Percentiles rank a stretch among this genome's conserved stretches.
phyloP scores from a whole-genome alignment of 2,329 filamentous ascomycete species.

The Gaeumannomyces sp. region DNA sequence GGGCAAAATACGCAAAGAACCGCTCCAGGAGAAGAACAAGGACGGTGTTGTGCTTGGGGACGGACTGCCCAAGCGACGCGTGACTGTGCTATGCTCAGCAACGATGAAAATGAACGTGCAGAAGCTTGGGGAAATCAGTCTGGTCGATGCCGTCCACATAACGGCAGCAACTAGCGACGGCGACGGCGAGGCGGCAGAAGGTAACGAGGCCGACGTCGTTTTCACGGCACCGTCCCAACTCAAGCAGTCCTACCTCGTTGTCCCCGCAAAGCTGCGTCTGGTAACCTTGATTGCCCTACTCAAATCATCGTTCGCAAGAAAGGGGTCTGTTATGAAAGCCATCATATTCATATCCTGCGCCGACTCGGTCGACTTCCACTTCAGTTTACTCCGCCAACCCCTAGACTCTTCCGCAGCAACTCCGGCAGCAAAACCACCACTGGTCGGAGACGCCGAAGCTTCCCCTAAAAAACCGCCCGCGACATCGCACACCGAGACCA shows the following conservation, averaged over 20 bases:
- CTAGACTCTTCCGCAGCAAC: background rate
- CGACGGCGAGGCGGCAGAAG: conserved; percentile 32
- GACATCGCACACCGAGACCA: conserved; percentile 42
- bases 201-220: conserved; percentile 42
- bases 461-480: conserved; percentile 15
- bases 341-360: conserved; percentile 97
- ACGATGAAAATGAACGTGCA: conserved; percentile 98
- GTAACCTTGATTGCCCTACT: conserved; percentile 81
- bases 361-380: conserved; percentile 96
- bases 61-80: conserved; percentile 62
- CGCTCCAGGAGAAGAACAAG: conserved; percentile 51
- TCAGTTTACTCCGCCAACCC: conserved; percentile 62
- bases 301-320: conserved; percentile 80
- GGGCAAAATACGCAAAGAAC: conserved; percentile 63
- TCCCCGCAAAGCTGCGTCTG: conserved; percentile 82
- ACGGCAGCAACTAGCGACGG: conserved; percentile 54
- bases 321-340: conserved; percentile 90
- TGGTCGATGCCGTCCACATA: conserved; percentile 78
- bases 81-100: conserved; percentile 89
- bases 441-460: conserved; percentile 18
- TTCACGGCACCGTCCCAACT: conserved; percentile 87
- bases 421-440: background rate
- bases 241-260: conserved; percentile 84
- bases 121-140: conserved; percentile 84
- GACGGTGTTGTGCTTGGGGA: conserved; percentile 52